A percentile compares a stretch with the other conserved stretches of the same genome.
Conservation (phyloP, 169 alveolate genomes). For the Plasmodium yoelii region DNA sequence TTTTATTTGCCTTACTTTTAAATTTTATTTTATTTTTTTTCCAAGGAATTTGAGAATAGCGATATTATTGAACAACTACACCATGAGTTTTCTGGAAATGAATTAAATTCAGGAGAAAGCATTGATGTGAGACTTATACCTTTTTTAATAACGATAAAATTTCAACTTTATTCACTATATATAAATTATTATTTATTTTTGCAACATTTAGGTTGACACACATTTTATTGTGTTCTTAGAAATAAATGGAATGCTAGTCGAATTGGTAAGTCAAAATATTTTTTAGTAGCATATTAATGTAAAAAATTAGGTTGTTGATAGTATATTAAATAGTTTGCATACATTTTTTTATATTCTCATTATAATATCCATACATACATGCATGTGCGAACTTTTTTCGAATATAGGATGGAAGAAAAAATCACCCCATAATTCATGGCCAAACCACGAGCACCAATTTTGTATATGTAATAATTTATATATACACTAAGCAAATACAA, state of each 20-base stretch:
- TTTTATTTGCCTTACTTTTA: neutral
- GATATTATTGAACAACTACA: conserved; percentile 28
- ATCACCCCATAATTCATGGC: conserved; percentile 41
- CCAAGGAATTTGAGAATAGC: conserved; percentile 52
- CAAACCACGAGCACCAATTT: conserved; percentile 17
- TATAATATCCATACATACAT: neutral
- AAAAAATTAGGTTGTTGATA: no score
- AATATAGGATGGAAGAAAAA: conserved; percentile 48
- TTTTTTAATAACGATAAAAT: conserved; percentile 4
- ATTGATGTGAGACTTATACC: conserved; percentile 10
- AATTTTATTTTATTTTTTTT: neutral
- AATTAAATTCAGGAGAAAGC: conserved; percentile 5
- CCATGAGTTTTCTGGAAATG: conserved; percentile 43
- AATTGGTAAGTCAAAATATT: conserved; percentile 14
- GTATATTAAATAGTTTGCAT: neutral
- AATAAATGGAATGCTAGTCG: conserved; percentile 25
- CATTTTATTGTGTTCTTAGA: conserved; percentile 58
- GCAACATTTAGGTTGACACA: conserved; percentile 34
- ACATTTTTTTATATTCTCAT: neutral
- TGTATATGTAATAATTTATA: conserved; percentile 22
- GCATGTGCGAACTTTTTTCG: neutral
- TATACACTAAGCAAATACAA: neutral
- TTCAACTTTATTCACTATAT: neutral
- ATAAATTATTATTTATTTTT: conserved; percentile 4
- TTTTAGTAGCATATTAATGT: neutral